These are phyloP conservation scores for Thecaphora frezii DNA, from an alignment of 1,284 basidiomycete species.

Conservation along the genomic window DNA sequence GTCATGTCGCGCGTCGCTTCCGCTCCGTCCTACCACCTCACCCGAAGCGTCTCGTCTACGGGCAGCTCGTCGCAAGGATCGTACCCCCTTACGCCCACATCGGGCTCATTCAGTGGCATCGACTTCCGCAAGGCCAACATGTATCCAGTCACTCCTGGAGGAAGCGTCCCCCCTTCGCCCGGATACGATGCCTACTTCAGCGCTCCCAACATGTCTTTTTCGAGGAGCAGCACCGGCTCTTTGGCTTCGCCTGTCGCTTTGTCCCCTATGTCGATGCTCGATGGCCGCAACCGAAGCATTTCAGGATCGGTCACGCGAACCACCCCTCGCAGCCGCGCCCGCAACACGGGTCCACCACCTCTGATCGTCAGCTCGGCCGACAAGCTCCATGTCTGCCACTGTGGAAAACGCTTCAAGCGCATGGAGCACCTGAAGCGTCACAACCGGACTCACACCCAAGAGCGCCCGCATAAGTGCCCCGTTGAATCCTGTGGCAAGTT, in stretches of 20 bases:
- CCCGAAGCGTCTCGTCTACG: constrained; percentile 26
- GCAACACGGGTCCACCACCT: constrained; percentile 45
- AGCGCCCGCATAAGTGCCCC: constrained; percentile 55
- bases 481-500: constrained; percentile 53
- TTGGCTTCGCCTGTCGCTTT: constrained; percentile 30
- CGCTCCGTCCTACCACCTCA: constrained; percentile 19
- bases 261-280: constrained; percentile 23
- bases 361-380: constrained; percentile 56
- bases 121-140: constrained; percentile 14
- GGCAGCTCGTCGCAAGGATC: constrained; percentile 28
- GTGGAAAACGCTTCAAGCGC: constrained; percentile 57
- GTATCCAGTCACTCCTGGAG: constrained; percentile 26
- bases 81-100: constrained; percentile 36
- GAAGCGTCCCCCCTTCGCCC: constrained; percentile 23
- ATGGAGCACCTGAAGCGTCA: constrained; percentile 59
- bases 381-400: constrained; percentile 57
- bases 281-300: constrained; percentile 21
- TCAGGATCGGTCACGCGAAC: constrained; percentile 26
- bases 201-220: constrained; percentile 36
- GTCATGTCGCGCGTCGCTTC: constrained; percentile 37
- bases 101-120: constrained; percentile 4
- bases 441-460: constrained; percentile 56
- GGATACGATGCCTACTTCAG: constrained; percentile 39
- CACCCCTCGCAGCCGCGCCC: constrained; percentile 27
- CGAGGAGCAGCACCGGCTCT: constrained; percentile 43